These are phyloP conservation scores for Colletotrichum horii DNA, from an alignment of 2,329 filamentous ascomycete species.

Conservation along the genomic window DNA sequence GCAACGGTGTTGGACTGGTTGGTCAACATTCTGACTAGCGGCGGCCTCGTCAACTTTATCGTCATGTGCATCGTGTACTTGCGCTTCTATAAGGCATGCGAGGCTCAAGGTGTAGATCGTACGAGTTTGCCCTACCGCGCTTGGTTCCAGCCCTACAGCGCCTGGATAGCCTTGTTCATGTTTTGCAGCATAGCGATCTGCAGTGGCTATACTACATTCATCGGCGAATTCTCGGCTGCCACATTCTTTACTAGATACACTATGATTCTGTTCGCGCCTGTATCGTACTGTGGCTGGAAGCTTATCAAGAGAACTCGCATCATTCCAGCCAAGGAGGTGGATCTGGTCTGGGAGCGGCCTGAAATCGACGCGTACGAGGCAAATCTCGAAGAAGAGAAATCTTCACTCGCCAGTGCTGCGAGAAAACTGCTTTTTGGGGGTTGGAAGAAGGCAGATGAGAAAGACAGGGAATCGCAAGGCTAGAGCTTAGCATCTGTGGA, in stretches of 20 bases:
- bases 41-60: conserved; percentile 47
- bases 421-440: neutral
- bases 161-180: conserved; percentile 58
- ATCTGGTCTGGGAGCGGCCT: conserved; percentile 64
- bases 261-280: conserved; percentile 64
- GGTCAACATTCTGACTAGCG: conserved; percentile 61
- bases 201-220: conserved; percentile 69
- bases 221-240: conserved; percentile 58
- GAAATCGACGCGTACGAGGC: conserved; percentile 63
- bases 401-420: neutral
- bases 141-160: conserved; percentile 69
- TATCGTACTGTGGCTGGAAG: conserved; percentile 62
- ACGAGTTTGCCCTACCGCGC: conserved; percentile 68
- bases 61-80: conserved; percentile 55
- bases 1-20: conserved; percentile 71
- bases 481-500: neutral
- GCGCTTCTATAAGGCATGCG: conserved; percentile 65
- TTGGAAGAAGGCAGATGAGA: neutral
- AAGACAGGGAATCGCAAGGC: neutral
- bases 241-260: conserved; percentile 69
- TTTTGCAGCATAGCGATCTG: conserved; percentile 65
- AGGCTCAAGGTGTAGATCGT: conserved; percentile 54
- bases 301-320: conserved; percentile 62
- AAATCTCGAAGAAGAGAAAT: neutral
- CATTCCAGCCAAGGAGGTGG: conserved; percentile 58